Conservation (phyloP, 345 rosid species). For the Salix viminalis region DNA sequence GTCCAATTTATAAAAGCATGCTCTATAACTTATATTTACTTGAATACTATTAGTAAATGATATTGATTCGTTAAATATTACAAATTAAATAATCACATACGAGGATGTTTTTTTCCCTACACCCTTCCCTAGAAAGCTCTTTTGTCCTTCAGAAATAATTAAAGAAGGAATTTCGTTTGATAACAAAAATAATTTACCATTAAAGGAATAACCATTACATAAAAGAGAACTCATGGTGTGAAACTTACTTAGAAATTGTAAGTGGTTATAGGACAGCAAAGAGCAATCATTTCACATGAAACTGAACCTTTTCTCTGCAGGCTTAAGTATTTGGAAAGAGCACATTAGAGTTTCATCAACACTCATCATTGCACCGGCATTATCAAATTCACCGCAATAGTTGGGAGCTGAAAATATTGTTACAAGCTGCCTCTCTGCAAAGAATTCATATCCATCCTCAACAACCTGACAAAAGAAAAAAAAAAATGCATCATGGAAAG, state of each 20-base stretch:
- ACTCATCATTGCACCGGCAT: conserved; percentile 95
- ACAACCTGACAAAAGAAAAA: conserved; percentile 50
- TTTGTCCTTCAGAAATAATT: background rate
- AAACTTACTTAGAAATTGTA: conserved; percentile 26
- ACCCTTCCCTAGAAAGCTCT: background rate
- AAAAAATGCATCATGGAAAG: background rate
- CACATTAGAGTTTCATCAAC: conserved; percentile 89
- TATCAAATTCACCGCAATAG: conserved; percentile 91
- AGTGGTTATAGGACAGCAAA: conserved; percentile 6
- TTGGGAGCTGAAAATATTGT: conserved; percentile 91
- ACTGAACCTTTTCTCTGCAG: conserved; percentile 48
- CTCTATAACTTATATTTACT: background rate
- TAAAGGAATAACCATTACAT: background rate
- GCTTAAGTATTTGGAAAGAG: conserved; percentile 88
- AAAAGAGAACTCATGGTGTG: background rate
- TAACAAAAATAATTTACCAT: background rate
- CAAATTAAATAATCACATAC: background rate
- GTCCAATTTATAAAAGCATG: background rate
- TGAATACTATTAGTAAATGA: background rate
- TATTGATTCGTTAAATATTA: background rate
- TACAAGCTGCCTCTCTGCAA: conserved; percentile 80
- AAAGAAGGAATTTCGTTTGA: background rate
- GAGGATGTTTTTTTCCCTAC: background rate
- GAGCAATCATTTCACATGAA: conserved; percentile 37
- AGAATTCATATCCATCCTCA: conserved; percentile 92